Evolutionary conservation across 179 eudicot genomes (phyloP).

Genomic region (Camellia oleifera): DNA sequence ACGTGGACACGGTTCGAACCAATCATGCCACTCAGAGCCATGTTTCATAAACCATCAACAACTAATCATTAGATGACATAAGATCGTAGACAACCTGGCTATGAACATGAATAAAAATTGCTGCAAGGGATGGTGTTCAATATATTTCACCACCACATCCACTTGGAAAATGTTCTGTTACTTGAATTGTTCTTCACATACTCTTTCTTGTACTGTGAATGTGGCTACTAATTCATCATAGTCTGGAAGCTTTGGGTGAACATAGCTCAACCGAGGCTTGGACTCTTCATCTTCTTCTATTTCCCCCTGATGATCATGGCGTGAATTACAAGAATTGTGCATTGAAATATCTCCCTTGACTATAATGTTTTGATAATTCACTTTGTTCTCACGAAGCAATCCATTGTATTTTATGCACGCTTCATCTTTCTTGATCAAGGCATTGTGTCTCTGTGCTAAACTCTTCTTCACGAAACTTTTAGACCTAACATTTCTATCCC

Average conservation of each 20-base stretch:
- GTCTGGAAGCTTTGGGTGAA: slow-evolving; percentile 39
- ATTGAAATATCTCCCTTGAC: neutral
- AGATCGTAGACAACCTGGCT: neutral
- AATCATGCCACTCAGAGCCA: neutral
- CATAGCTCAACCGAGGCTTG: slow-evolving; percentile 18
- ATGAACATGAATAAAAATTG: neutral
- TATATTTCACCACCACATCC: slow-evolving; percentile 8
- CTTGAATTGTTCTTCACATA: slow-evolving; percentile 2
- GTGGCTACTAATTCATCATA: slow-evolving; percentile 28
- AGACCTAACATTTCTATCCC: neutral
- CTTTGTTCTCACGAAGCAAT: neutral
- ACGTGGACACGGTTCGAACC: no score
- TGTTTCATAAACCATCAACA: no score
- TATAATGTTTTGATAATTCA: neutral
- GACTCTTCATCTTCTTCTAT: neutral
- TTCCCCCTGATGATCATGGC: no score
- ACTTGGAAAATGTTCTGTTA: neutral
- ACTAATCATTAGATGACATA: no score
- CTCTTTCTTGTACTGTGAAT: slow-evolving; percentile 23
- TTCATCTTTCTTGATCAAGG: neutral
- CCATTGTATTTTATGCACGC: neutral
- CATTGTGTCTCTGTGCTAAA: neutral
- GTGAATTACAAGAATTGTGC: neutral
- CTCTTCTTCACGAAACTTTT: neutral
- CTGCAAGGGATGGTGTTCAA: neutral